Conservation (phyloP, 1,284 basidiomycete species). For the Boletus smithii region DNA sequence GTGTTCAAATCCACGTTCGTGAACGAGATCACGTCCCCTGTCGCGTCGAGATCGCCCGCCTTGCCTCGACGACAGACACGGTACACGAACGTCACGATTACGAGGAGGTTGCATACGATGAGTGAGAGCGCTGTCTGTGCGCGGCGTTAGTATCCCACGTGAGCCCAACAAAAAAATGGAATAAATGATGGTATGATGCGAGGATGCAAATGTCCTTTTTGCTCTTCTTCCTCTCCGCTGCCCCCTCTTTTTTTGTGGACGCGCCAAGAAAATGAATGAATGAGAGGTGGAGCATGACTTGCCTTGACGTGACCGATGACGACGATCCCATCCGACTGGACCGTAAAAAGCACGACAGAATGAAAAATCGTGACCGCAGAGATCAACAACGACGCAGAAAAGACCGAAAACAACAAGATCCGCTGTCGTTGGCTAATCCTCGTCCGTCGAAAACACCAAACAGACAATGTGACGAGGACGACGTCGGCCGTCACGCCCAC, state of each 20-base stretch:
- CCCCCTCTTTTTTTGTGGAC: too few relatives aligned
- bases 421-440: constrained; percentile 14
- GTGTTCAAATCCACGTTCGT: constrained; percentile 17
- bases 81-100: constrained; percentile 26
- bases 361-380: constrained; percentile 20
- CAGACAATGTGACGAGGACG: constrained; percentile 16
- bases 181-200: background rate
- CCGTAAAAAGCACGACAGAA: constrained; percentile 8
- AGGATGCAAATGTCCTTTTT: background rate
- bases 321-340: constrained; percentile 4
- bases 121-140: constrained; percentile 16
- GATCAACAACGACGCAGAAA: constrained; percentile 21
- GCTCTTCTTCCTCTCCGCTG: too few relatives aligned
- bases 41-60: constrained; percentile 7
- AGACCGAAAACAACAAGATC: constrained; percentile 20
- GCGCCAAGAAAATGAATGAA: background rate
- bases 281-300: constrained; percentile 3
- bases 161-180: background rate
- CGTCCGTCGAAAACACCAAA: constrained; percentile 14
- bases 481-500: constrained; percentile 30
- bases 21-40: background rate
- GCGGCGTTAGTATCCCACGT: background rate
- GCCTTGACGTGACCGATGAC: constrained; percentile 24
- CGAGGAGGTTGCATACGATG: constrained; percentile 31
- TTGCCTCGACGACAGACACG: constrained; percentile 11